Evolutionary conservation across 148 eudicot species (phyloP).

Genomic region (Persicaria tinctoria): DNA sequence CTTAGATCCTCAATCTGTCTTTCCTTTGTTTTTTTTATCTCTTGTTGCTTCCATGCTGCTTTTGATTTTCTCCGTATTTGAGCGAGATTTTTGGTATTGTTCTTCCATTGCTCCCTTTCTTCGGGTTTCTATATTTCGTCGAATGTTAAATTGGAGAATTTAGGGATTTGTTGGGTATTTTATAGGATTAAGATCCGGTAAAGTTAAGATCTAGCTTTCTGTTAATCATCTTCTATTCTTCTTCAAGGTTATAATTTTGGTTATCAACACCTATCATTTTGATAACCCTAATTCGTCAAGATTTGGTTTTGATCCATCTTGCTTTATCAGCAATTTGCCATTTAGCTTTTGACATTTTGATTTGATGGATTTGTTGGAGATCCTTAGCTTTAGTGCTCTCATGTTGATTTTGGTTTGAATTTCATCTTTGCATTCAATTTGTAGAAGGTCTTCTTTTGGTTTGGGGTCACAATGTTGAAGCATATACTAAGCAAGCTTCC

Average conservation of each 20-base stretch:
- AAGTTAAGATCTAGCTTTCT: not conserved
- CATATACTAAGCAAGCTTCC: constrained; percentile 74
- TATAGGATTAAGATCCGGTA: not conserved
- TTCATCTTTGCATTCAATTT: not conserved
- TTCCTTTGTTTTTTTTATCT: not conserved
- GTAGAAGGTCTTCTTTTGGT: not conserved
- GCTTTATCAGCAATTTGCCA: not conserved
- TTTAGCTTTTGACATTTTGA: not conserved
- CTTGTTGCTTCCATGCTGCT: not conserved
- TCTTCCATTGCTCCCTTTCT: not conserved
- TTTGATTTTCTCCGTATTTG: not conserved
- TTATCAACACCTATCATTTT: not conserved
- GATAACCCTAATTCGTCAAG: constrained; percentile 2
- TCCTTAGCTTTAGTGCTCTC: constrained; percentile 18
- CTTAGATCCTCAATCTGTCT: not conserved
- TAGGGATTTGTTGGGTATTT: not conserved
- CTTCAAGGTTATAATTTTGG: not conserved
- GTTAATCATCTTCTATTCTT: not conserved
- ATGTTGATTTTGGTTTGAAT: constrained; percentile 13
- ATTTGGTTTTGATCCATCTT: constrained; percentile 14
- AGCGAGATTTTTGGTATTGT: not conserved
- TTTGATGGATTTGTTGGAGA: constrained; percentile 15
- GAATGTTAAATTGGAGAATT: not conserved
- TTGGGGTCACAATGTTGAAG: constrained; percentile 49
- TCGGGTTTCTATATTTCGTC: not conserved